Base-by-base conservation (phyloP, 2,329 filamentous ascomycete species). In the Rachicladosporium sp. region DNA sequence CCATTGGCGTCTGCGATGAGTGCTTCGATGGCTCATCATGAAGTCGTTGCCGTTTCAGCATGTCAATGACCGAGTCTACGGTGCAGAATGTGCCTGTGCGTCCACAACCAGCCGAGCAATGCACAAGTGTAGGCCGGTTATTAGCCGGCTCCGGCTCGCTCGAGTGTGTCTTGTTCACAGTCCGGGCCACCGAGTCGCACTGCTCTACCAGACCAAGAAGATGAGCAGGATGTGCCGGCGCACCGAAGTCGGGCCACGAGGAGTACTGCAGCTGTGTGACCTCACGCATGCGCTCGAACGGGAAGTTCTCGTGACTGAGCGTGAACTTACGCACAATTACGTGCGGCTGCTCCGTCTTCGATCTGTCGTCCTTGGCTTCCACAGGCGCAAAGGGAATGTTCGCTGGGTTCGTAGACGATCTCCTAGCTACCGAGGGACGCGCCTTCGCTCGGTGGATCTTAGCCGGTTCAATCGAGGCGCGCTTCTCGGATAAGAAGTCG, bases 61-160 rank as follows among this genome's bases (percentile, higher is more conserved):
- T 93, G 61, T 95, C 88, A 41, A 96, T 80, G 6, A 96, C 91
- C 30, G 82, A 89, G 58, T 96, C 91, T 10, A 96, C 87, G 0
- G 91, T 93, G 59, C 91, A 96, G 56, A 96, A 98, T 0, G 91
- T 89, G 3, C 91, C 91, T 0, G 91, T 98, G 9, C 91, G 81
- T 1, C 91, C 91, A 62, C 91, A 98, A 0, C 91, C 91, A 3
- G 91, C 91, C 39, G 86, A 93, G 64, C 91, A 98, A 59, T 98
- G 91, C 0, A 98, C 89, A 13, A 98, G 61, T 50, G 95, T 77
- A 6, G 89, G 89, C 23, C 84, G 71, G 15, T 71, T 50, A 36
- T 59, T 59, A 9, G 60, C 53, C 2, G 61, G 55, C 35, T 66
- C 65, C 2, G 82, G 78, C 35, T 81, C 77, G 23, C 77, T 69